Base-by-base conservation (phyloP, 2,329 filamentous ascomycete genomes). In the Colletotrichum orbiculare region DNA sequence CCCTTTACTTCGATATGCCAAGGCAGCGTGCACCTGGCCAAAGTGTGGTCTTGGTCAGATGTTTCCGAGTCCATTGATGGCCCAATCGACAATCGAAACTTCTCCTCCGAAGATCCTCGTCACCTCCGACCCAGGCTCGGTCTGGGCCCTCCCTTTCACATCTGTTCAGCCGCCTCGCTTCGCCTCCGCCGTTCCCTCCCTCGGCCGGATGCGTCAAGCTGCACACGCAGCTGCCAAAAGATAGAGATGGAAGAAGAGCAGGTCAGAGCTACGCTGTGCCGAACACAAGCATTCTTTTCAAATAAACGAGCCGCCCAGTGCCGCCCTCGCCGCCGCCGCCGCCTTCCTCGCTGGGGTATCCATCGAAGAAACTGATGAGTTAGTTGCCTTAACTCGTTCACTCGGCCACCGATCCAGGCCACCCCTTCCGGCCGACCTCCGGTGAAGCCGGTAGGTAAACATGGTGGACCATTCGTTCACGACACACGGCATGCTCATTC, bases 201-300 rank as follows among this genome's bases (percentile, higher is more conserved):
- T 48, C 45, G 43, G 33, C 62, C 62, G 62, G 41, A 62, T 62
- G 49, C 62, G 62, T 65, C 62, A 35, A 50, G 35, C 13, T 42
- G 58, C 50, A 42, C 35, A 15, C 39, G 25, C 39, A 38, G 35
- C 41, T 42, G 41, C 50, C 39, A 17, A 55, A 42, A 50, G 34
- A 61, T n/a, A 17, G 38, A 43, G 11, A 37, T 35, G 35, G 17
- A 49, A 42, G 50, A 25, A 35, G 39, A 48, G 25, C 34, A 11
- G 52, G 17, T 46, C 13, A 17, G 37, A 49, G 38, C 38, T 6
- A 41, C 38, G 38, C 38, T 41, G 38, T 41, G 38, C 43, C 43
- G 43, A 8, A 10, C 43, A 15, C 43, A 43, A 43, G 13, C 42
- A 43, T n/a, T 15, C 37, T 34, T 42, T 46, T 37, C 57, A 47